Evolutionary conservation across 805 yeast genomes (phyloP).

Genomic region (Wickerhamiella sergipiensis): DNA sequence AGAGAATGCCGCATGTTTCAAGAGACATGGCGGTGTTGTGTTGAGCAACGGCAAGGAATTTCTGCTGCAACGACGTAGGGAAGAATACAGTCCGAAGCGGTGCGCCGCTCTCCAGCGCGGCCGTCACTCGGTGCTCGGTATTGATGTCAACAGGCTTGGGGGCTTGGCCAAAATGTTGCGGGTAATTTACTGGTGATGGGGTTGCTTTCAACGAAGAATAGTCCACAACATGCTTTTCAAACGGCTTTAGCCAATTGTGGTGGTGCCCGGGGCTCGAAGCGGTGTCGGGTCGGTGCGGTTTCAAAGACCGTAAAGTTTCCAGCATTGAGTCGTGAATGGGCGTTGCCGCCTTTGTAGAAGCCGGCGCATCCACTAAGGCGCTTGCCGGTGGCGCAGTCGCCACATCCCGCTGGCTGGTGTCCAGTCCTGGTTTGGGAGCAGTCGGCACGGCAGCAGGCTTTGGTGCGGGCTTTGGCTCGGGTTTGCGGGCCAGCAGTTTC

Average conservation of each 20-base stretch:
- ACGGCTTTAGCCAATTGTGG: background rate
- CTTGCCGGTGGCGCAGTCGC: background rate
- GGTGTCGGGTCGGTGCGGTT: background rate
- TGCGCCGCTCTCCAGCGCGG: constrained; percentile 1
- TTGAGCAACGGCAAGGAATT: constrained; percentile 35
- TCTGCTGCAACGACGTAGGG: constrained; percentile 31
- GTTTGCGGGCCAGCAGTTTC: constrained; percentile 8
- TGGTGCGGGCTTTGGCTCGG: background rate
- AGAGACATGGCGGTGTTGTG: constrained; percentile 36
- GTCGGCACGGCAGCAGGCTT: too few species aligned
- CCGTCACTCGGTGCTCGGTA: background rate
- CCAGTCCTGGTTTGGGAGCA: too few species aligned
- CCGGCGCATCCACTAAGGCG: background rate
- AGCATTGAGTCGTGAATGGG: background rate
- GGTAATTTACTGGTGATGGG: background rate
- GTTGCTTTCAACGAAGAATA: background rate
- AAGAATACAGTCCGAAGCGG: constrained; percentile 36
- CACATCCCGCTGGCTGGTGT: background rate
- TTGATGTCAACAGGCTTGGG: background rate
- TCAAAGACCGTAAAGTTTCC: background rate
- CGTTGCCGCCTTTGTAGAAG: background rate
- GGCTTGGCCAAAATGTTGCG: background rate
- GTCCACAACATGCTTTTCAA: background rate
- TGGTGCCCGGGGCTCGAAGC: background rate
- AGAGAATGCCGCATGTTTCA: constrained; percentile 55